Evolutionary conservation across 305 asterid genomes (phyloP), one percentile per base, ranked within the genome.

Genomic region (Ajuga reptans): DNA sequence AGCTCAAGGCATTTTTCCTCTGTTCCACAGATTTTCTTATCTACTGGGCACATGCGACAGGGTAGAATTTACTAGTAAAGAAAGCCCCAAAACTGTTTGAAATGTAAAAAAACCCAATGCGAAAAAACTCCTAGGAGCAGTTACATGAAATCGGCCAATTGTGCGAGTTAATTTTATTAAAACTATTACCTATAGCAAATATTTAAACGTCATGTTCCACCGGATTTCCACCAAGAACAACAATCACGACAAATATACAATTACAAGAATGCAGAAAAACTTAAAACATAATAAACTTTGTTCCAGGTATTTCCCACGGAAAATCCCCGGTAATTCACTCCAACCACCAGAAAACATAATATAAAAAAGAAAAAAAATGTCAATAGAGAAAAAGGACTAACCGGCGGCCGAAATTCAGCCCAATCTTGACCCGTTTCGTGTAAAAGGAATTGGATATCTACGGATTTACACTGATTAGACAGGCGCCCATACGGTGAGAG

Each of bases 381-480:
- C 18, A 39, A 36, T 39, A 37, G 7, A 15, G 8, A 39, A 39
- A 17, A 54, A 46, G 27, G 9, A 59, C 86, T 71, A 60, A 79
- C 84, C 80, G 59, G 78, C 41, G 47, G 68, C 45, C 64, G 65
- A 67, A 67, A 73, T 70, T 71, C 49, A 79, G 69, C 72, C 64
- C 46, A 64, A 76, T 67, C 56, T 64, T n/a, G 63, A 60, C 55
- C 42, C 15, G 64, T 46, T 63, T 14, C 7, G 64, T 31, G 51
- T 7, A 11, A 29, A 70, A 64, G 18, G 9, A 41, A 4, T 4
- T 27, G 77, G 56, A 66, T 78, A 70, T 51, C 73, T 34, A 58
- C 43, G 42, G 41, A 50, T 37, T 65, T 71, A 39, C 65, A 17
- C 37, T 34, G 80, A 67, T 55, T 46, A 49, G 15, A 68, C 21